Evolutionary conservation across 768 basidiomycete genomes (phyloP), one percentile per base, ranked within the genome.

Genomic region (Scleroderma citrinum): DNA sequence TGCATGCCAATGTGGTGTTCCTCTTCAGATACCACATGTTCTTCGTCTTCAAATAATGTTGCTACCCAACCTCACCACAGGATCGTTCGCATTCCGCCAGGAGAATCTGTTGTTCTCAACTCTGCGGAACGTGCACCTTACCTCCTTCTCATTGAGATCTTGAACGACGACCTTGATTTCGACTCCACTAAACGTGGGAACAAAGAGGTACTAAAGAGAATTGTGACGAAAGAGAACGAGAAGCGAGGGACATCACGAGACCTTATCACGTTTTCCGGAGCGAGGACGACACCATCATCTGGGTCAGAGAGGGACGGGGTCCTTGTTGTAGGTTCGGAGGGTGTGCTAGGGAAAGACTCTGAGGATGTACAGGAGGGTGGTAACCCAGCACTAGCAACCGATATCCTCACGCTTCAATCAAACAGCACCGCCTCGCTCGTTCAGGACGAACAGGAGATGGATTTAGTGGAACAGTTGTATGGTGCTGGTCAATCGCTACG

Each of bases 81-180:
- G 37, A 91, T 99, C 45, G 93, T 98, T 44, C 84, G 96, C 55
- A 95, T 99, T 60, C 94, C 95, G 11, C 95, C 96, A 3, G 92
- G 94, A 13, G 96, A 99, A 71, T 88, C 91, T 49, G 96, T 98
- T 39, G 96, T 98, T 10, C 77, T 99, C 23, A 99, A 99, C 64
- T 98, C 95, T 17, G 96, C 96, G 3, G 94, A 99, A 67, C 80
- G 89, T 31, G 93, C 92, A 0, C 96, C 96, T 5, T 99, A 90
- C 63, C 76, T 99, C 17, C 78, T 99, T 20, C 76, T 94, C 52
- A 80, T 98, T 50, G 96, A 99, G 67, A 85, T 98, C 39, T 74
- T 98, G 26, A 80, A 82, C 52, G 84, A 82, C 29, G 95, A 98
- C 58, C 77, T 99, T 30, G 89, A 95, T 64, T 98, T 99, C 63